Conservation (phyloP, 2,329 filamentous ascomycete species). For the Phialophora tarda region DNA sequence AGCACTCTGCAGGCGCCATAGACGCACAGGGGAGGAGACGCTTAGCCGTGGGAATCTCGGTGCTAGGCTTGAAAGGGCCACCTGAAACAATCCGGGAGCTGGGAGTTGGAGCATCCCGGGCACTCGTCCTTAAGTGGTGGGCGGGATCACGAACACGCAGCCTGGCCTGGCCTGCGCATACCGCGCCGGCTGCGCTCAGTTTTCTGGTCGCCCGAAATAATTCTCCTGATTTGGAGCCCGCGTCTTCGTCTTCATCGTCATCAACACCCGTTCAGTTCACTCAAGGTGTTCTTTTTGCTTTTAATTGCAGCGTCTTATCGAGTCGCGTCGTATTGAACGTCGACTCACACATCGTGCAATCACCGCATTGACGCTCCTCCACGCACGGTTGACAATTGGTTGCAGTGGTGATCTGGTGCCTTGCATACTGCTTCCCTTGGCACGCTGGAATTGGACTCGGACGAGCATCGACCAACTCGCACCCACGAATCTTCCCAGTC, state of each 20-base stretch:
- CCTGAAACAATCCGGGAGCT: conserved; percentile 21
- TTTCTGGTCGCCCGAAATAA: conserved; percentile 16
- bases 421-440: conserved; percentile 29
- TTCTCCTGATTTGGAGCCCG: conserved; percentile 17
- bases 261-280: conserved; percentile 8
- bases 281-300: background rate
- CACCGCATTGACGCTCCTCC: conserved; percentile 20
- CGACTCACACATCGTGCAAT: conserved; percentile 11
- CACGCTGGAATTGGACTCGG: conserved; percentile 20
- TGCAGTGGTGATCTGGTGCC: conserved; percentile 19
- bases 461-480: conserved; percentile 28
- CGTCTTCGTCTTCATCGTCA: conserved; percentile 10
- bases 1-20: conserved; percentile 8
- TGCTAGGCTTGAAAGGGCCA: conserved; percentile 18
- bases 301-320: background rate
- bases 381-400: conserved; percentile 17
- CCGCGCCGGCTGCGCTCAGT: background rate
- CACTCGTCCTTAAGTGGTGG: conserved; percentile 8
- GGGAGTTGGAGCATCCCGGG: conserved; percentile 20
- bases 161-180: background rate
- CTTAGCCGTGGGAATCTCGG: conserved; percentile 8
- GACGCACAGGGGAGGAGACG: conserved; percentile 12
- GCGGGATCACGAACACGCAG: conserved; percentile 2
- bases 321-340: background rate
- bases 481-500: conserved; percentile 9